Conservation (phyloP, 179 eudicot species). For the Pouteria campechiana region DNA sequence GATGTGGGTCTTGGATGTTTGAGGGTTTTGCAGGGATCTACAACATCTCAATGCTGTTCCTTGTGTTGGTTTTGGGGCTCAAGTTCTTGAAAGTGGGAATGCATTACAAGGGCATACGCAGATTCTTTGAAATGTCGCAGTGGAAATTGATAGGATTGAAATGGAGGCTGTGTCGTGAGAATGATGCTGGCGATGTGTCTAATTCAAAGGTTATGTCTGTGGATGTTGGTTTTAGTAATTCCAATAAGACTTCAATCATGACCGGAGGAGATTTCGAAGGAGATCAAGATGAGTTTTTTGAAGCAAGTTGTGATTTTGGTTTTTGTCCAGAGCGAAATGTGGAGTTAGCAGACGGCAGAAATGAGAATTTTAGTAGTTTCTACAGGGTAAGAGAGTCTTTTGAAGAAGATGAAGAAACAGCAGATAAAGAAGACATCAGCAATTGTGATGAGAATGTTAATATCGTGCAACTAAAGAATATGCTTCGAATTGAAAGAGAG, state of each 20-base stretch:
- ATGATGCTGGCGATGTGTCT: background rate
- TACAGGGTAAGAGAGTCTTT: constrained; percentile 4
- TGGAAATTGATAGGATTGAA: constrained; percentile 13
- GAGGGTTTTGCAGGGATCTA: constrained; percentile 27
- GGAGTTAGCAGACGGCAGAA: constrained; percentile 1
- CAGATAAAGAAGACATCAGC: too few species aligned
- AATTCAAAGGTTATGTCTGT: constrained; percentile 6
- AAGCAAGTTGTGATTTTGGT: constrained; percentile 1
- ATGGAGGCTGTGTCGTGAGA: constrained; percentile 15
- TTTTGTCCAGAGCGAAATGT: constrained; percentile 5
- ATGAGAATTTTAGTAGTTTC: background rate
- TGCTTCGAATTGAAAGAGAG: constrained; percentile 43
- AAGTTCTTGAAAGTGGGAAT: constrained; percentile 22
- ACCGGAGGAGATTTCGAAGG: background rate
- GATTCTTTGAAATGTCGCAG: constrained; percentile 8
- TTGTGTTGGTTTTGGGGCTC: constrained; percentile 31
- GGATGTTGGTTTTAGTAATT: constrained; percentile 9
- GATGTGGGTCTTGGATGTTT: constrained; percentile 40
- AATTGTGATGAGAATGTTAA: too few species aligned
- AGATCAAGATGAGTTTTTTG: too few species aligned
- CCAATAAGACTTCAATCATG: constrained; percentile 1
- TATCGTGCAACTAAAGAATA: constrained; percentile 33
- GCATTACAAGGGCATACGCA: constrained; percentile 16
- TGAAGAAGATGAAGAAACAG: constrained; percentile 35
- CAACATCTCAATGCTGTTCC: constrained; percentile 20